phyloP scores from a whole-genome alignment of 164 flowering plant genomes.

The Magnolia officinalis region DNA sequence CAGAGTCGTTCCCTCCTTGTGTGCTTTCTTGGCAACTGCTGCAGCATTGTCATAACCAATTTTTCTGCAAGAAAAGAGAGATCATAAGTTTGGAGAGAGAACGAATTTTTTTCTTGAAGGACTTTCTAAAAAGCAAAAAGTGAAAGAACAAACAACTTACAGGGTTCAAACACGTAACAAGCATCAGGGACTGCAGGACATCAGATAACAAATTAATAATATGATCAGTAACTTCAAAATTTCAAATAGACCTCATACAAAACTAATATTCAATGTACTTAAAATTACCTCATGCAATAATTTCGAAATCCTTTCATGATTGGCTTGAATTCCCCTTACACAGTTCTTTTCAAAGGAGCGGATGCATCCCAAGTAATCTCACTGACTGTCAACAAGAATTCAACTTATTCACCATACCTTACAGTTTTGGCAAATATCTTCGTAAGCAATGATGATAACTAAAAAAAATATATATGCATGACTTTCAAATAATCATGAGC shows the following conservation, averaged over 20 bases:
- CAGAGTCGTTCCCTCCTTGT: constrained; percentile 84
- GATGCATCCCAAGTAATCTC: constrained; percentile 97
- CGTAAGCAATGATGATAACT: not conserved
- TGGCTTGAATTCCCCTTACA: constrained; percentile 89
- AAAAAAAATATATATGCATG: not conserved
- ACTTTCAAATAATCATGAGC: not conserved
- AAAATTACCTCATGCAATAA: constrained; percentile 80
- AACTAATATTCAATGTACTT: not conserved
- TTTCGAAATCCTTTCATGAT: constrained; percentile 79
- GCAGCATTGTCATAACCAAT: constrained; percentile 99
- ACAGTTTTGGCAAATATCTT: not conserved
- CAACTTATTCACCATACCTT: not conserved
- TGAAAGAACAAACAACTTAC: constrained; percentile 55
- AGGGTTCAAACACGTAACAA: constrained; percentile 91
- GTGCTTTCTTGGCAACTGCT: constrained; percentile 97
- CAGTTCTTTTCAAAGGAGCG: constrained; percentile 94
- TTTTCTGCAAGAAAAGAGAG: constrained; percentile 49
- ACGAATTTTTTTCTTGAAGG: not conserved
- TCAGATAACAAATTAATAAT: constrained; percentile 11
- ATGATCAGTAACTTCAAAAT: constrained; percentile 13
- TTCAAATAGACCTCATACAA: not conserved
- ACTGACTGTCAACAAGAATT: constrained; percentile 51
- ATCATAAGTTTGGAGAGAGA: not conserved
- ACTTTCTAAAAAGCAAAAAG: not conserved
- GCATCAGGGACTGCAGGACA: constrained; percentile 93